These are phyloP conservation scores for Apiotrichum gamsii DNA, from an alignment of 1,284 basidiomycete species.

Conservation along the genomic window DNA sequence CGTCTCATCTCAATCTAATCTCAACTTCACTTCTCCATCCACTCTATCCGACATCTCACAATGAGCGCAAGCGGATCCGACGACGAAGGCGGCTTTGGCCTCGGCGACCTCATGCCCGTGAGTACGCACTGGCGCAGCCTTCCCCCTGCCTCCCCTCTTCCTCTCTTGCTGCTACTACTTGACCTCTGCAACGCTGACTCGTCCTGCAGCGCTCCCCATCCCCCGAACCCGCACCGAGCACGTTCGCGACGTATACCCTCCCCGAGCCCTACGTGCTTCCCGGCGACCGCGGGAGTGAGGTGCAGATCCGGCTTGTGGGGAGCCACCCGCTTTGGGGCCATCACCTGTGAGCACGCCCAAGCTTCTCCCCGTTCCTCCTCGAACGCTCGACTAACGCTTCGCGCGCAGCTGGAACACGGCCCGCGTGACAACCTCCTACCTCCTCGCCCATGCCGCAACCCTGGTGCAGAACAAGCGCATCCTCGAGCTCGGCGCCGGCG, in stretches of 20 bases:
- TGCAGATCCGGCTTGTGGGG: conserved; percentile 72
- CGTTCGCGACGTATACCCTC: conserved; percentile 43
- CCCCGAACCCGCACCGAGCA: conserved; percentile 26
- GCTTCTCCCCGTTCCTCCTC: background rate
- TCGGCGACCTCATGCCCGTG: conserved; percentile 46
- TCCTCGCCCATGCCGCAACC: conserved; percentile 51
- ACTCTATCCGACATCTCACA: no score
- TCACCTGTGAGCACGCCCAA: conserved; percentile 57
- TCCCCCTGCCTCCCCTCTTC: no score
- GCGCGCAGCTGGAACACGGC: conserved; percentile 66
- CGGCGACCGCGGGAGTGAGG: conserved; percentile 30
- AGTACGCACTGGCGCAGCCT: conserved; percentile 14
- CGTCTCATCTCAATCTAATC: no score
- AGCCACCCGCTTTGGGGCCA: conserved; percentile 88
- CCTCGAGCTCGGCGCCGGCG: conserved; percentile 88
- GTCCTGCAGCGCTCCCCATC: conserved; percentile 25
- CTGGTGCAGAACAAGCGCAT: conserved; percentile 52
- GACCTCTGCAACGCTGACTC: conserved; percentile 23
- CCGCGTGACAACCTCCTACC: conserved; percentile 63
- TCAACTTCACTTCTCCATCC: no score
- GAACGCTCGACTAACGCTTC: no score
- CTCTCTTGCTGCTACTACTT: no score
- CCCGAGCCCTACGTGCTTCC: conserved; percentile 17
- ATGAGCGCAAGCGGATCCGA: conserved; percentile 16
- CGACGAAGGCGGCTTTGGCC: conserved; percentile 39